Evolutionary conservation across 306 rosid species (phyloP).

Genomic region (Vigna angularis): DNA sequence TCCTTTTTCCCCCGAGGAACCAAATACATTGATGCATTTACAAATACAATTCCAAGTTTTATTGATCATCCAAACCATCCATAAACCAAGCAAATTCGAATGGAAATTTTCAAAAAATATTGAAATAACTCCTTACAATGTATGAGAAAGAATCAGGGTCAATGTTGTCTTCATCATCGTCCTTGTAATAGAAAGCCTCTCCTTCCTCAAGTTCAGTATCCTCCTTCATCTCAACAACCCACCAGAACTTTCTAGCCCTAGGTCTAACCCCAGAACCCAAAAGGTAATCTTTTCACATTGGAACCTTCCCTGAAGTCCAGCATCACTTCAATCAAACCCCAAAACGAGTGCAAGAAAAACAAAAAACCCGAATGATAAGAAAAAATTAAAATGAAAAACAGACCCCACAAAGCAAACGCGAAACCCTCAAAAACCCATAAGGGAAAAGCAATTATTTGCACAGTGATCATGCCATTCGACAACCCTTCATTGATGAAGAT

Average conservation of each 20-base stretch:
- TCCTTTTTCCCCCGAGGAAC: constrained; percentile 5
- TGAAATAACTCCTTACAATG: constrained; percentile 74
- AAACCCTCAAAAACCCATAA: constrained; percentile 56
- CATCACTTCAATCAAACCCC: constrained; percentile 59
- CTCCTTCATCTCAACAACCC: constrained; percentile 56
- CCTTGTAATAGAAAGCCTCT: constrained; percentile 69
- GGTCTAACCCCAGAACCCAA: constrained; percentile 54
- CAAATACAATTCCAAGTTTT: constrained; percentile 10
- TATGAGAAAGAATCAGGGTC: constrained; percentile 72
- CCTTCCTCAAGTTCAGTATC: constrained; percentile 77
- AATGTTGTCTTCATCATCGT: constrained; percentile 55
- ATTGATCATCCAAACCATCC: constrained; percentile 38
- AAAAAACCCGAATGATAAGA: constrained; percentile 11
- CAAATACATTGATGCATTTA: constrained; percentile 30
- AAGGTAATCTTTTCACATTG: constrained; percentile 51
- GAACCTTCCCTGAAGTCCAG: constrained; percentile 77
- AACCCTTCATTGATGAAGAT: constrained; percentile 50
- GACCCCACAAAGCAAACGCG: constrained; percentile 50
- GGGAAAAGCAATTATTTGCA: constrained; percentile 44
- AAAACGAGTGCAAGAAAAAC: not conserved
- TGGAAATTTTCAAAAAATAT: constrained; percentile 34
- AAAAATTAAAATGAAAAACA: constrained; percentile 36
- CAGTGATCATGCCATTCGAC: constrained; percentile 42
- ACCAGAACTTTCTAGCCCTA: constrained; percentile 50
- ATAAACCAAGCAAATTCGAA: constrained; percentile 44